phyloP scores from a whole-genome alignment of 31 red algal genomes.

The Porphyra umbilicalis region DNA sequence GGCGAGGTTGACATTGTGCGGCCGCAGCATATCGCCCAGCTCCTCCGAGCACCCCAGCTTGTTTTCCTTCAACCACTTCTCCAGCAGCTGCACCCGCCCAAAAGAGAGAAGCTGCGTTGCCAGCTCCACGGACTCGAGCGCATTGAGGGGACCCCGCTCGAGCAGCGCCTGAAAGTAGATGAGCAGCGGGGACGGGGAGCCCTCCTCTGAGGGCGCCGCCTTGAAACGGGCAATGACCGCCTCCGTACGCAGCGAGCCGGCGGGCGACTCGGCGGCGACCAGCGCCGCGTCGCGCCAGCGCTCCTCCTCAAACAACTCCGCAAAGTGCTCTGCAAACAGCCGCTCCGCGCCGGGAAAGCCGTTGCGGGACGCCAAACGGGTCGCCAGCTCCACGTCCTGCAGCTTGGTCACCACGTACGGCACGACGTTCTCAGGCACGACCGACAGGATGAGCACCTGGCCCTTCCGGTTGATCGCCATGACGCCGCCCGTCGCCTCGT shows the following conservation, averaged over 20 bases:
- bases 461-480: conserved; percentile 87
- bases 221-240: conserved; percentile 92
- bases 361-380: conserved; percentile 74
- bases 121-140: conserved; percentile 90
- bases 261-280: conserved; percentile 97
- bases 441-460: conserved; percentile 64
- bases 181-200: conserved; percentile 66
- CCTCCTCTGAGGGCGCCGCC: conserved; percentile 61
- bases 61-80: conserved; percentile 97
- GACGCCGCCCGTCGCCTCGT: conserved; percentile 69
- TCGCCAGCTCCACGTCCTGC: conserved; percentile 88
- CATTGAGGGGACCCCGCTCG: conserved; percentile 84
- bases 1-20: conserved; percentile 71
- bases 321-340: conserved; percentile 86
- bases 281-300: conserved; percentile 89
- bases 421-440: conserved; percentile 75
- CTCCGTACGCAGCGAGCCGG: conserved; percentile 83
- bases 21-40: conserved; percentile 88
- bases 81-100: conserved; percentile 74
- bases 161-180: conserved; percentile 95
- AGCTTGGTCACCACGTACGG: conserved; percentile 89
- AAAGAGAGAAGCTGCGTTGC: conserved; percentile 64
- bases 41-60: conserved; percentile 91
- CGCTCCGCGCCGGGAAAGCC: conserved; percentile 94
- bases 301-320: conserved; percentile 76